Evolutionary conservation across 2,329 filamentous ascomycete genomes (phyloP), one percentile per base, ranked within the genome.

Genomic region (Elsinoe batatas): DNA sequence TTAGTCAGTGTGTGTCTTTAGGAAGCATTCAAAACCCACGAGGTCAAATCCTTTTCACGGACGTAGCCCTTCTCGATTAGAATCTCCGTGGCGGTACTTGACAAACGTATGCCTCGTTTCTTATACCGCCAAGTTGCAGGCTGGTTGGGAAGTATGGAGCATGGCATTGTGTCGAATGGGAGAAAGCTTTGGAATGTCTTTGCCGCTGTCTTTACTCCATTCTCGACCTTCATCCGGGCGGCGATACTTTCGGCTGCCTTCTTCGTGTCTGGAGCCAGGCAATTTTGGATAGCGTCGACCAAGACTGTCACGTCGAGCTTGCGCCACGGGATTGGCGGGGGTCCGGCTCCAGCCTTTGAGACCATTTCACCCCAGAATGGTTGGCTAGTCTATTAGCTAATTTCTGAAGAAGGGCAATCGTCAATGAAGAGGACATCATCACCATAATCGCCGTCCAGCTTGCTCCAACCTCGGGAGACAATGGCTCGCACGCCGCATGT

Each of bases 281-380:
- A 61, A 61, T 1, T 74, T 64, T 54, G 66, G 69, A 54, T 71
- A 65, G 69, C 50, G 12, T 68, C 64, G 12, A 70, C 65, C 3
- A 75, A 65, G 13, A 64, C 69, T 17, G 69, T 62, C 1, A 56
- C 61, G 5, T 61, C 67, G 0, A 75, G 64, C 15, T 62, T 58
- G 59, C 69, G 71, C 54, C 70, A 65, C 1, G 69, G 67, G 5
- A 72, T 68, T 0, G 72, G 67, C n/a, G 64, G 50, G 8, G 71
- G 71, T 2, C 73, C 73, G 5, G 72, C 73, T n/a, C 71, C 72
- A 2, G 71, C 71, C 22, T 62, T 61, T 2, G 66, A 65, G 1
- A 74, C 65, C 71, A 74, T 74, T 10, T 66, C 61, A 10, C 69
- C 72, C 72, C 73, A 75, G 58, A 74, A 75, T n/a, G 71, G 71